Evolutionary conservation across 2,329 filamentous ascomycete genomes (phyloP).

Genomic region (Paraconiothyrium brasiliense): DNA sequence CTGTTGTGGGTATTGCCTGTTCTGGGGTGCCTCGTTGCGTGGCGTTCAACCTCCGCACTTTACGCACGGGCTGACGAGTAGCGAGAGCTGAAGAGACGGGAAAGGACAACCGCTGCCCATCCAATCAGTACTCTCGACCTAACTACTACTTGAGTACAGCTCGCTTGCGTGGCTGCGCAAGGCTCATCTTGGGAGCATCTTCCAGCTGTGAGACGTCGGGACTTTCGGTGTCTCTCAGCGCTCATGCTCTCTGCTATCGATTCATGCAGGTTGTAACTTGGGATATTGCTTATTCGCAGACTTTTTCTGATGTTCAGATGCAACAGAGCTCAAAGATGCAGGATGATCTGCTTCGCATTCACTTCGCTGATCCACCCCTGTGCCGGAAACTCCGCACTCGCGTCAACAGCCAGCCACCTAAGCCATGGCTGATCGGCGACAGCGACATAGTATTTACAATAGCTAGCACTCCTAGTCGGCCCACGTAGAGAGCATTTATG

Average conservation of each 20-base stretch:
- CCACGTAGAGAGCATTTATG: constrained; percentile 12
- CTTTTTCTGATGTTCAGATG: background rate
- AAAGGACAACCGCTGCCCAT: background rate
- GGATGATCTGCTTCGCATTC: constrained; percentile 6
- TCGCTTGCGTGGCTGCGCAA: background rate
- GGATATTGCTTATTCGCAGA: background rate
- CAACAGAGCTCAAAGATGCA: background rate
- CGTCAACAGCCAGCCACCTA: constrained; percentile 3
- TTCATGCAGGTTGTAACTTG: background rate
- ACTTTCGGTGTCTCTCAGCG: background rate
- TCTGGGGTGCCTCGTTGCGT: background rate
- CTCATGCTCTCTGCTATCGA: background rate
- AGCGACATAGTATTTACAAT: constrained; percentile 15
- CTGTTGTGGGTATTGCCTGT: background rate
- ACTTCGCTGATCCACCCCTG: background rate
- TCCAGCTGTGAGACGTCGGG: background rate
- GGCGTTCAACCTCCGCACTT: background rate
- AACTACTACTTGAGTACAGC: background rate
- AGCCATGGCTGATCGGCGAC: background rate
- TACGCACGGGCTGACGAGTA: background rate
- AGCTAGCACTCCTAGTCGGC: background rate
- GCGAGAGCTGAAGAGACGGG: background rate
- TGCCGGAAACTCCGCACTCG: background rate
- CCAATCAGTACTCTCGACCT: background rate
- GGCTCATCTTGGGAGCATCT: background rate